Evolutionary conservation across 2,329 filamentous ascomycete genomes (phyloP), one percentile per base, ranked within the genome.

Genomic region (Colletotrichum sojae): DNA sequence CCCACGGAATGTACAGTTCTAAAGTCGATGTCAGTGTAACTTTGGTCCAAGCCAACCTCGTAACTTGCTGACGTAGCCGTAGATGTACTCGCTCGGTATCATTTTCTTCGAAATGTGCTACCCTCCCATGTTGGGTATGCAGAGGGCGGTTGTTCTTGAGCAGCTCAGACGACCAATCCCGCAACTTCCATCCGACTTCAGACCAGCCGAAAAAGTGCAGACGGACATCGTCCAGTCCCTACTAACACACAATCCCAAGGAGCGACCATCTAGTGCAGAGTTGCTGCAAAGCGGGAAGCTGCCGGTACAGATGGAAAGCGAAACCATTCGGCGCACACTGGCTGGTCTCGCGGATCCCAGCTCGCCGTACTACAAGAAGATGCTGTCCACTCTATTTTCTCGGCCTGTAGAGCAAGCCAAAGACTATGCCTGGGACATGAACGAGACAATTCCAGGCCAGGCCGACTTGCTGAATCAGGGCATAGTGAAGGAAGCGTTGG

Each of bases 71-170:
- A 77, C 59, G n/a, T 1, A 8, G 0, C 6, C 43, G 0, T 64
- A 90, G 87, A 98, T 99, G 95, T 99, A 96, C 78, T 98, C 95
- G 0, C 85, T 99, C 49, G 96, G 96, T 0, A 93, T 99, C 71
- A 98, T 99, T 66, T 97, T 99, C 82, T 98, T 98, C 73, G 96
- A 99, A 80, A 99, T 99, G 96, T 97, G 93, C 76, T 95, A 91
- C 72, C 81, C 84, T 40, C 85, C 89, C 0, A 84, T 91, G 77
- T 73, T 84, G 12, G 89, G 89, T 5, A 91, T 91, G 88, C 86
- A 91, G 74, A 86, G 90, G 71, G 88, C 87, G 2, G 81, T 86
- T 59, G 87, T 90, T 4, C 84, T 98, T 31, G 87, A 91, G 60
- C 83, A 87, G 63, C 85, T 98, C 49, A 88, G 94, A 53, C 86